phyloP scores from a whole-genome alignment of 2,329 filamentous ascomycete species.

The Curvularia sp. region DNA sequence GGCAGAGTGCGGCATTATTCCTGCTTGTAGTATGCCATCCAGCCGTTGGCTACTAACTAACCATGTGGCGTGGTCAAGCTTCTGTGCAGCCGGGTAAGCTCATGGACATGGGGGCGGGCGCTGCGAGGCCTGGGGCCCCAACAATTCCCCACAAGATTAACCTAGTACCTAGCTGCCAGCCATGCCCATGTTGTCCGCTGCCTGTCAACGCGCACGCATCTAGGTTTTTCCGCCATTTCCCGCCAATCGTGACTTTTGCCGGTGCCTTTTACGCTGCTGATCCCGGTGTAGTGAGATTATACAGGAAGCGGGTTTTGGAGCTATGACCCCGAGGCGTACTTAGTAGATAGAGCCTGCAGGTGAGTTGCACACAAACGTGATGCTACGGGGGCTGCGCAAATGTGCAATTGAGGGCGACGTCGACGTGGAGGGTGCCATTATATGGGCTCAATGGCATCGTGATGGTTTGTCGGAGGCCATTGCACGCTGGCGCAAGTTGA shows the following conservation, averaged over 20 bases:
- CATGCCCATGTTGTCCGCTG: conserved; percentile 17
- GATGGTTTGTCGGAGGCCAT: conserved; percentile 3
- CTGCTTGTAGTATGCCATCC: conserved; percentile 31
- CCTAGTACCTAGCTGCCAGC: conserved; percentile 29
- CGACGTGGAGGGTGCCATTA: background rate
- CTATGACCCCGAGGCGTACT: conserved; percentile 18
- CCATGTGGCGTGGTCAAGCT: conserved; percentile 33
- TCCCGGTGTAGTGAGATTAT: conserved; percentile 13
- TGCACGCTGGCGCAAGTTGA: conserved; percentile 11
- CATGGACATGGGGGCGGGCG: conserved; percentile 22
- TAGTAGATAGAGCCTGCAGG: conserved; percentile 15
- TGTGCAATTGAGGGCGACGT: conserved; percentile 4
- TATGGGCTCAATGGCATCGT: background rate
- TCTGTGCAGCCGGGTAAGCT: conserved; percentile 29
- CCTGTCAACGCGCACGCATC: conserved; percentile 21
- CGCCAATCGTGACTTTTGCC: conserved; percentile 30
- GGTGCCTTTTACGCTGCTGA: conserved; percentile 10
- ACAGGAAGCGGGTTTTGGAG: conserved; percentile 8
- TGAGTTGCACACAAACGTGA: conserved; percentile 1
- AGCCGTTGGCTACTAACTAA: conserved; percentile 14
- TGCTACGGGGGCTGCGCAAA: background rate
- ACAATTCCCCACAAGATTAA: conserved; percentile 33
- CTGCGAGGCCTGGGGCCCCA: conserved; percentile 26
- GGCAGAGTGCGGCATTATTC: conserved; percentile 10
- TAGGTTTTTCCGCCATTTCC: conserved; percentile 35